These are phyloP conservation scores for Trichoderma sp. DNA, from an alignment of 2,329 filamentous ascomycete genomes.

Conservation along the genomic window DNA sequence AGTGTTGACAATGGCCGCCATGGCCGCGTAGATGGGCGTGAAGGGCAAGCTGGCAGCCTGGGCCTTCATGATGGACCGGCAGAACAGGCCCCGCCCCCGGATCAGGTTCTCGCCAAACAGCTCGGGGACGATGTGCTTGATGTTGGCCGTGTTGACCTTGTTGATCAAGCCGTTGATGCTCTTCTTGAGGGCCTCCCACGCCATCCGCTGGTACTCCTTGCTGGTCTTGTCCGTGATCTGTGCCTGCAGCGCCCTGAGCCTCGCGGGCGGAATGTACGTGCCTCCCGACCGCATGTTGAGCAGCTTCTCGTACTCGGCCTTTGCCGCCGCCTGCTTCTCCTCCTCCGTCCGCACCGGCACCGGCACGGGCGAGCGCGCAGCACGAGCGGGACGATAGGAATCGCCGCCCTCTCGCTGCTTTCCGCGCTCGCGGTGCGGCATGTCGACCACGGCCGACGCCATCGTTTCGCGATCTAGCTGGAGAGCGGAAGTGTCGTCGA, in stretches of 20 bases:
- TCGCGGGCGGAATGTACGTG: constrained; percentile 92
- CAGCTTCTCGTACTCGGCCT: constrained; percentile 91
- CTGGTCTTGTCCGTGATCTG: constrained; percentile 95
- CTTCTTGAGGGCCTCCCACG: constrained; percentile 98
- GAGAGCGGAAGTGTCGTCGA: neutral
- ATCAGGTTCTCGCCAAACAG: constrained; percentile 93
- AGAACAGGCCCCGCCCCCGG: constrained; percentile 87
- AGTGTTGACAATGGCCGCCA: constrained; percentile 95
- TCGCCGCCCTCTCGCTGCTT: constrained; percentile 38
- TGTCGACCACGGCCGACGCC: constrained; percentile 47
- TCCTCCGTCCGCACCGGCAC: constrained; percentile 61
- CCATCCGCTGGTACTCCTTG: constrained; percentile 98
- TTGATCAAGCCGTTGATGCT: constrained; percentile 98
- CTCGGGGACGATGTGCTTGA: constrained; percentile 95
- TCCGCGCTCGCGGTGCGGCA: constrained; percentile 40
- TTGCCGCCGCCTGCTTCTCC: constrained; percentile 82
- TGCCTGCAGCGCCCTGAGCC: constrained; percentile 85
- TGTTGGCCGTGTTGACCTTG: constrained; percentile 97
- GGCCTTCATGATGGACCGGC: constrained; percentile 96
- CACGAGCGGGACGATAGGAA: constrained; percentile 47
- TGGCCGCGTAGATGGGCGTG: constrained; percentile 92
- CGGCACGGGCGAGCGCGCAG: constrained; percentile 36
- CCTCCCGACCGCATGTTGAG: constrained; percentile 91
- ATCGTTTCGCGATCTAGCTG: constrained; percentile 30
- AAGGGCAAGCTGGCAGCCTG: constrained; percentile 95